These are phyloP conservation scores for Cicer chorassanicum DNA, from an alignment of 306 rosid species.

Conservation along the genomic window DNA sequence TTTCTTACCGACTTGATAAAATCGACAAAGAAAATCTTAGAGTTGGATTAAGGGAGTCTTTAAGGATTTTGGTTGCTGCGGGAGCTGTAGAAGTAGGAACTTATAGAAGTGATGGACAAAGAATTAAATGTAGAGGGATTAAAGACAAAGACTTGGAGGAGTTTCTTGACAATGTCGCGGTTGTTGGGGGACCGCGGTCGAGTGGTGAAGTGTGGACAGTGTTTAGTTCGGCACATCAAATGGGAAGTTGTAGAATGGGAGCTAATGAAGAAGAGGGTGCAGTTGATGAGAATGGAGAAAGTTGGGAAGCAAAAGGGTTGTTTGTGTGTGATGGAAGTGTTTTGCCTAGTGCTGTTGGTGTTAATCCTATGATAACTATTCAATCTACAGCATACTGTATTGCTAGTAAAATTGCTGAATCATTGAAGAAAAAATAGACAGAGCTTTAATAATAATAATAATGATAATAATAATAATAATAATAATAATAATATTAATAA, in stretches of 20 bases:
- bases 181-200: constrained; percentile 68
- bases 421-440: constrained; percentile 45
- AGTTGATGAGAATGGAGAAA: constrained; percentile 78
- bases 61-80: constrained; percentile 81
- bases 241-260: constrained; percentile 86
- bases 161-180: constrained; percentile 66
- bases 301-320: constrained; percentile 91
- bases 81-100: constrained; percentile 97
- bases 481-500: neutral
- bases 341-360: constrained; percentile 84
- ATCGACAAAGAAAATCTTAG: constrained; percentile 69
- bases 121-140: constrained; percentile 65
- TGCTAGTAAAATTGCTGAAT: constrained; percentile 70
- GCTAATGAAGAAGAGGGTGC: constrained; percentile 70
- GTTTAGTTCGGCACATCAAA: constrained; percentile 76
- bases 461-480: neutral
- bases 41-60: constrained; percentile 66
- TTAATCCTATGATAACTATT: constrained; percentile 95
- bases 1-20: constrained; percentile 59
- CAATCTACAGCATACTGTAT: constrained; percentile 86
- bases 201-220: constrained; percentile 65
- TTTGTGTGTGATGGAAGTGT: constrained; percentile 90
- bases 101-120: constrained; percentile 89
- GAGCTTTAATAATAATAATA: neutral
- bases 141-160: constrained; percentile 67